Conservation (phyloP, 2,329 filamentous ascomycete genomes). For the Macrophomina tecta region DNA sequence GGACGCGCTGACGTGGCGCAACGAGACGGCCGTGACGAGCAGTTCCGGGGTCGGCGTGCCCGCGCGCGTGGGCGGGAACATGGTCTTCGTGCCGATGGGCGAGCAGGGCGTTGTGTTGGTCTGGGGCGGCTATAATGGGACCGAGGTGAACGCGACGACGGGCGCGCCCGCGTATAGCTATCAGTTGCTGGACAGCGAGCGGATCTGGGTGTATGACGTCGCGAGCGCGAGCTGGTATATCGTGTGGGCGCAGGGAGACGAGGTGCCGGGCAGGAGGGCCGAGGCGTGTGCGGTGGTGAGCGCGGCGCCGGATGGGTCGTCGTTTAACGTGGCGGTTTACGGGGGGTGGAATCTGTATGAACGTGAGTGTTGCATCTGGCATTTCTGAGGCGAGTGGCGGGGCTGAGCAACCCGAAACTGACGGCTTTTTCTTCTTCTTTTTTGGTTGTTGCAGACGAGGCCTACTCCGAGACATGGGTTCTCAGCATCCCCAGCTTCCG, state of each 20-base stretch:
- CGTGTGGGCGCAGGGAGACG: constrained; percentile 18
- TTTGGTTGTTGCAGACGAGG: not conserved
- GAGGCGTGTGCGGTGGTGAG: constrained; percentile 22
- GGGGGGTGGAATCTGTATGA: constrained; percentile 25
- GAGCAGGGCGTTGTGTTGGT: constrained; percentile 12
- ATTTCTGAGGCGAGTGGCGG: no score
- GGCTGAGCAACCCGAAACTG: not conserved
- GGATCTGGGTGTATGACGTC: constrained; percentile 22
- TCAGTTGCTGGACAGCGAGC: constrained; percentile 3
- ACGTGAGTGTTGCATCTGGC: not conserved
- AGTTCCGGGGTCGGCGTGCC: constrained; percentile 4
- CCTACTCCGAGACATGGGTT: constrained; percentile 15
- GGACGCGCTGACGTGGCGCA: constrained; percentile 11
- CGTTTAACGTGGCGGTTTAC: constrained; percentile 27
- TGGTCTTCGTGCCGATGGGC: constrained; percentile 21
- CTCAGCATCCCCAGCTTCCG: constrained; percentile 25
- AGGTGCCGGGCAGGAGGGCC: constrained; percentile 7
- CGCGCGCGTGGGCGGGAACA: not conserved
- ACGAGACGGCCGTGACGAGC: not conserved
- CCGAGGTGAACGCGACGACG: not conserved
- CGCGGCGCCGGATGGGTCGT: constrained; percentile 23
- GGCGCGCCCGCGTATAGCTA: not conserved
- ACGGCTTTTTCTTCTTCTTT: no score
- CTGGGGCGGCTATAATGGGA: constrained; percentile 13
- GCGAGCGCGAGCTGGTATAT: constrained; percentile 21